Evolutionary conservation across 148 eudicot genomes (phyloP).

Genomic region (Rheum nobile): DNA sequence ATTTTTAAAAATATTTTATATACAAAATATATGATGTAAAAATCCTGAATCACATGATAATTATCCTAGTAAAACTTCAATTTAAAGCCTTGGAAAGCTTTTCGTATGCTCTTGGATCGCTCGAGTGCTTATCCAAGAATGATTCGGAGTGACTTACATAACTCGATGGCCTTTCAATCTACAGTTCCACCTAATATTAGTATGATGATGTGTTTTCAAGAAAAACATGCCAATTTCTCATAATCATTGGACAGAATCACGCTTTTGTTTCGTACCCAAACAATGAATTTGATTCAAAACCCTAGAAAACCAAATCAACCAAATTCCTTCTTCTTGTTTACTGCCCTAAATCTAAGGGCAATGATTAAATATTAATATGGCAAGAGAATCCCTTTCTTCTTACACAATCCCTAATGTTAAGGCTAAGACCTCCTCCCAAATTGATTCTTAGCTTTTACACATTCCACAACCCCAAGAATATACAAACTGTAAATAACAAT

Average conservation of each 20-base stretch:
- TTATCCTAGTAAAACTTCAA: too few species aligned
- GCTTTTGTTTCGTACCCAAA: constrained; percentile 1
- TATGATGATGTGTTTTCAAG: background rate
- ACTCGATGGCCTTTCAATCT: background rate
- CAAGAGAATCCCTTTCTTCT: constrained; percentile 17
- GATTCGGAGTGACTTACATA: constrained; percentile 3
- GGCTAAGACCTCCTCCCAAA: constrained; percentile 12
- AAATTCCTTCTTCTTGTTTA: background rate
- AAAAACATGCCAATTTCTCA: background rate
- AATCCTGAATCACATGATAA: too few species aligned
- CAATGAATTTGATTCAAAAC: background rate
- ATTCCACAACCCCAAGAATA: constrained; percentile 1
- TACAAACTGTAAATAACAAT: background rate
- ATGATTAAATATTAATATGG: background rate
- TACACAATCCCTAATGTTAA: constrained; percentile 19
- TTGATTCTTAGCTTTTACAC: background rate
- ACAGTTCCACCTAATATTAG: background rate
- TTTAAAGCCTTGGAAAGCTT: background rate
- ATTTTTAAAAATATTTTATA: too few species aligned
- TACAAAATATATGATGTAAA: too few species aligned
- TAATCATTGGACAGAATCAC: constrained; percentile 6
- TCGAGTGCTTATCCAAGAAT: background rate
- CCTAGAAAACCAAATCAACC: background rate
- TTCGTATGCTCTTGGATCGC: background rate
- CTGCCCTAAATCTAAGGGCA: background rate